A percentile compares a stretch with the other conserved stretches of the same genome.
phyloP scores from a whole-genome alignment of 192 early-diverging fungal species.

The Umbelopsis vinacea region DNA sequence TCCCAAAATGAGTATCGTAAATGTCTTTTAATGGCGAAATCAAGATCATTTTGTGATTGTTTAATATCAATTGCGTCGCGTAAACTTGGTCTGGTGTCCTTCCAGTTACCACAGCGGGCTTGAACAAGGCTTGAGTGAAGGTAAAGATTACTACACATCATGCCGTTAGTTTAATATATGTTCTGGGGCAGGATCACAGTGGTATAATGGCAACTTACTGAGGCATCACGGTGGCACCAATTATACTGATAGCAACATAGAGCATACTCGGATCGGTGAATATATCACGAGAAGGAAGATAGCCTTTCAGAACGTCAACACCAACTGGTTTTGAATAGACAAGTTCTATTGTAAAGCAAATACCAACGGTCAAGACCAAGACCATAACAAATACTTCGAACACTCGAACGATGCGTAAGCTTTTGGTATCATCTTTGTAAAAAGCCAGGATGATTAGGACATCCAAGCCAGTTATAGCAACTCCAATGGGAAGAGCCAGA shows the following conservation, averaged over 20 bases:
- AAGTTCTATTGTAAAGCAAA: conserved; percentile 71
- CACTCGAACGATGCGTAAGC: conserved; percentile 50
- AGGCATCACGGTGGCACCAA: conserved; percentile 84
- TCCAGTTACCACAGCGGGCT: conserved; percentile 49
- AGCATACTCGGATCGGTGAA: conserved; percentile 61
- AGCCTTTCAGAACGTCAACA: conserved; percentile 68
- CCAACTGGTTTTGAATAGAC: conserved; percentile 60
- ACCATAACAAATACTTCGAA: conserved; percentile 76
- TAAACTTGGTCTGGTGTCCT: conserved; percentile 22
- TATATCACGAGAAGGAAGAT: conserved; percentile 58
- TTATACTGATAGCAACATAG: conserved; percentile 79
- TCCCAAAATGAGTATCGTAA: conserved; percentile 63
- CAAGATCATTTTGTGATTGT: not conserved
- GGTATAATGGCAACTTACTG: conserved; percentile 12
- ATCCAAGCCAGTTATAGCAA: conserved; percentile 76
- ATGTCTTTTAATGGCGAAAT: conserved; percentile 22
- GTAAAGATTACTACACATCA: conserved; percentile 60
- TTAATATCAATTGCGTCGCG: conserved; percentile 18
- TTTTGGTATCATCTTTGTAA: conserved; percentile 49
- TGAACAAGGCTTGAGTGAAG: conserved; percentile 79
- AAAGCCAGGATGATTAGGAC: conserved; percentile 70
- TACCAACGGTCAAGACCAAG: conserved; percentile 63
- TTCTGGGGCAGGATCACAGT: not conserved
- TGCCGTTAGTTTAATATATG: not conserved
- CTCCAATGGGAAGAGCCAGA: conserved; percentile 71